phyloP scores from a whole-genome alignment of 2,329 filamentous ascomycete genomes.

The Nemania sp. region DNA sequence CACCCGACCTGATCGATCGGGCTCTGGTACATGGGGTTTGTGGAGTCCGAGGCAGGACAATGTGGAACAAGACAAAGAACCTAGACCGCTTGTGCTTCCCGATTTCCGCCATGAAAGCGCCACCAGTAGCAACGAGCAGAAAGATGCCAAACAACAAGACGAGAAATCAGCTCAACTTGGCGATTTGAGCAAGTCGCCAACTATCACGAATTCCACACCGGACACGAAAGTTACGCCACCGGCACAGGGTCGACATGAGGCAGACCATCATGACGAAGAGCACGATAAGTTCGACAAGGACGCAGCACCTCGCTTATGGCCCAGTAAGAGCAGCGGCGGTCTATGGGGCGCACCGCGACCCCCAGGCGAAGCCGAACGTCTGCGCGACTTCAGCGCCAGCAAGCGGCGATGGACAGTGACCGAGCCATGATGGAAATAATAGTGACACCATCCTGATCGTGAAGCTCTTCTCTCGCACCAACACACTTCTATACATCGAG shows the following conservation, averaged over 20 bases:
- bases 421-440: constrained; percentile 32
- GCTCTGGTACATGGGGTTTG: constrained; percentile 40
- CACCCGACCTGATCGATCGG: constrained; percentile 46
- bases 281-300: constrained; percentile 34
- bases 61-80: constrained; percentile 30
- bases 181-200: not conserved
- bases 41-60: constrained; percentile 47
- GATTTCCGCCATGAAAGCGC: constrained; percentile 51
- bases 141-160: constrained; percentile 29
- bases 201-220: no score
- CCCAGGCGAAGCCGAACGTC: constrained; percentile 36
- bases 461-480: no score
- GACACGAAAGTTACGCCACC: not conserved
- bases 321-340: constrained; percentile 32
- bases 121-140: constrained; percentile 28
- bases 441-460: not conserved
- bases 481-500: not conserved
- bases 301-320: constrained; percentile 30
- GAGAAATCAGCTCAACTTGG: not conserved
- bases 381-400: constrained; percentile 34
- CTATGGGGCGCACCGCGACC: constrained; percentile 37
- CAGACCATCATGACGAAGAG: constrained; percentile 32
- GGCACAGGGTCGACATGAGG: not conserved
- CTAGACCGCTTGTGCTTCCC: constrained; percentile 48
- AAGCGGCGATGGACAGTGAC: constrained; percentile 40